A percentile compares a stretch with the other conserved stretches of the same genome.
Evolutionary conservation across 305 asterid genomes (phyloP).

Genomic region (Fraxinus ornus): DNA sequence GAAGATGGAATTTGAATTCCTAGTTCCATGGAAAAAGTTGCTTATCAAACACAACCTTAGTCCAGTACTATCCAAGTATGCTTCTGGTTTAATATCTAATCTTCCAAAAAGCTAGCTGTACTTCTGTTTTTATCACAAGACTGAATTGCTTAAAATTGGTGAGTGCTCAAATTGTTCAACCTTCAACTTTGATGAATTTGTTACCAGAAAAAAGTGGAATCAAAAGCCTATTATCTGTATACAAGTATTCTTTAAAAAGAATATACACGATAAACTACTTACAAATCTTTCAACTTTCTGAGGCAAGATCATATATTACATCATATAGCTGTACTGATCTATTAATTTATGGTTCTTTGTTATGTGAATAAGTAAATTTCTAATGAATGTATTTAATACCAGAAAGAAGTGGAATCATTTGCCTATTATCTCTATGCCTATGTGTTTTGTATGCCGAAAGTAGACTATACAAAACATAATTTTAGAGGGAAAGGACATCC

Average conservation of each 20-base stretch:
- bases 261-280: background rate
- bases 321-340: background rate
- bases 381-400: background rate
- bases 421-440: background rate
- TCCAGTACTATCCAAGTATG: background rate
- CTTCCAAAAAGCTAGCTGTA: background rate
- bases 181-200: background rate
- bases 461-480: background rate
- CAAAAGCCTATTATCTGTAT: background rate
- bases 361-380: background rate
- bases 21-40: no score
- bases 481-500: background rate
- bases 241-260: background rate
- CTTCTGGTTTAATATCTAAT: background rate
- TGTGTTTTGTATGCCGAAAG: background rate
- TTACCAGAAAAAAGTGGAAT: background rate
- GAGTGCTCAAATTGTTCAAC: background rate
- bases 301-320: background rate
- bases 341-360: background rate
- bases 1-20: no score
- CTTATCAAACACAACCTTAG: background rate
- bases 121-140: background rate
- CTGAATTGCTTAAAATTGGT: background rate
- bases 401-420: background rate
- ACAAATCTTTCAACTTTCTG: background rate